phyloP scores from a whole-genome alignment of 495 filamentous ascomycete genomes.

The Amphirosellinia nigrospora region DNA sequence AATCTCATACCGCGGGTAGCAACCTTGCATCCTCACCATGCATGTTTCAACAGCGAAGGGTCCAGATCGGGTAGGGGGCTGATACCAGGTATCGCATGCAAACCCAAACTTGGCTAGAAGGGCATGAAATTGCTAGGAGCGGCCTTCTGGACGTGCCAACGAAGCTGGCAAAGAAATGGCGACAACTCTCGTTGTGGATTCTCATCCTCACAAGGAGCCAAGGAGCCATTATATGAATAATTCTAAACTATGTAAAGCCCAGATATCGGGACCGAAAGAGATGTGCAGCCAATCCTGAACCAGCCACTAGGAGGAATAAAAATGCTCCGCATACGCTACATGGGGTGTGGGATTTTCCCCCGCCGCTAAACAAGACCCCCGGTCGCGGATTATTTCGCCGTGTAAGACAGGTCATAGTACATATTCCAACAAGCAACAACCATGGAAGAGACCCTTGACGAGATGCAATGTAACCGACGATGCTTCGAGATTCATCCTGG shows the following conservation, averaged over 20 bases:
- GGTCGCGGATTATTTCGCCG: constrained; percentile 2
- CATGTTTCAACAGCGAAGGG: constrained; percentile 25
- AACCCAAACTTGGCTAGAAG: constrained; percentile 16
- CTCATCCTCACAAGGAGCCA: neutral
- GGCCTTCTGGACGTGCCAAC: neutral
- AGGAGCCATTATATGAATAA: neutral
- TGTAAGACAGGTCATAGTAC: constrained; percentile 14
- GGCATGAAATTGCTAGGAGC: constrained; percentile 13
- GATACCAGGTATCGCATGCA: constrained; percentile 20
- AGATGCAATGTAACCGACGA: constrained; percentile 23
- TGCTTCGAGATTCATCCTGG: constrained; percentile 25
- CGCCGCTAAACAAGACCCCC: constrained; percentile 7
- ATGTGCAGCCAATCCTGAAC: constrained; percentile 10
- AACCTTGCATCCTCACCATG: constrained; percentile 29
- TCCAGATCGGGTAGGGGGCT: constrained; percentile 28
- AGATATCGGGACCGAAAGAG: constrained; percentile 26
- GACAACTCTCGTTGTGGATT: neutral
- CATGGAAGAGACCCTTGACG: constrained; percentile 15
- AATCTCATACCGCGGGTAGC: constrained; percentile 27
- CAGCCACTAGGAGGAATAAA: constrained; percentile 15
- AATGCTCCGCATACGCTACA: neutral
- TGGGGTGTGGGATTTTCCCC: constrained; percentile 19
- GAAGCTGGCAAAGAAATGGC: neutral
- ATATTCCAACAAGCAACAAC: constrained; percentile 15
- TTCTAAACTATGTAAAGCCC: neutral